Evolutionary conservation across 2,329 filamentous ascomycete species (phyloP).

Genomic region (Aphanoascus verrucosus): DNA sequence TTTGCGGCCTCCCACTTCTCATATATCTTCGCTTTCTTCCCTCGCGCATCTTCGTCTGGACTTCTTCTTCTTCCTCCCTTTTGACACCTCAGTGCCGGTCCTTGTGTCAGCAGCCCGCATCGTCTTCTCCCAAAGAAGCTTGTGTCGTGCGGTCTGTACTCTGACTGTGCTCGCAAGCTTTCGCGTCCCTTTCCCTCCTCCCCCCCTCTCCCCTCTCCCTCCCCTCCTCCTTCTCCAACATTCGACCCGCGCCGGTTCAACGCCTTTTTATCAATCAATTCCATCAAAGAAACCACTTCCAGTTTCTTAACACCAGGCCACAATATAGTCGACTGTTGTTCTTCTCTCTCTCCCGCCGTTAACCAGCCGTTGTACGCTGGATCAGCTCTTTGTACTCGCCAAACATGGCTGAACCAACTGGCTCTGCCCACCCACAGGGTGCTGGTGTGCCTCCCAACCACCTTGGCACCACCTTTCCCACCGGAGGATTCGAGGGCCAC

Average conservation of each 20-base stretch:
- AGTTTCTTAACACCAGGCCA: constrained; percentile 1
- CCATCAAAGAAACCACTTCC: background rate
- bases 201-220: constrained; percentile 6
- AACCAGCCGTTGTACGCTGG: background rate
- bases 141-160: constrained; percentile 7
- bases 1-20: constrained; percentile 11
- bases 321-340: background rate
- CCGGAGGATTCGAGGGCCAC: constrained; percentile 15
- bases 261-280: background rate
- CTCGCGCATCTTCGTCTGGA: constrained; percentile 7
- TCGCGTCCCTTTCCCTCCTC: background rate
- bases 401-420: constrained; percentile 15
- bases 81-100: constrained; percentile 10
- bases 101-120: constrained; percentile 7
- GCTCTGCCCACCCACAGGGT: constrained; percentile 16
- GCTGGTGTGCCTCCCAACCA: constrained; percentile 18
- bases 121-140: background rate
- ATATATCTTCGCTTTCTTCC: constrained; percentile 13
- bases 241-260: constrained; percentile 11
- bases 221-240: constrained; percentile 8
- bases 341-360: background rate
- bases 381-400: background rate
- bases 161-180: constrained; percentile 8
- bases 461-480: constrained; percentile 19
- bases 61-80: constrained; percentile 12